A percentile compares a stretch with the other conserved stretches of the same genome.
Conservation (phyloP, 495 filamentous ascomycete species). For the Rhypophila decipiens region DNA sequence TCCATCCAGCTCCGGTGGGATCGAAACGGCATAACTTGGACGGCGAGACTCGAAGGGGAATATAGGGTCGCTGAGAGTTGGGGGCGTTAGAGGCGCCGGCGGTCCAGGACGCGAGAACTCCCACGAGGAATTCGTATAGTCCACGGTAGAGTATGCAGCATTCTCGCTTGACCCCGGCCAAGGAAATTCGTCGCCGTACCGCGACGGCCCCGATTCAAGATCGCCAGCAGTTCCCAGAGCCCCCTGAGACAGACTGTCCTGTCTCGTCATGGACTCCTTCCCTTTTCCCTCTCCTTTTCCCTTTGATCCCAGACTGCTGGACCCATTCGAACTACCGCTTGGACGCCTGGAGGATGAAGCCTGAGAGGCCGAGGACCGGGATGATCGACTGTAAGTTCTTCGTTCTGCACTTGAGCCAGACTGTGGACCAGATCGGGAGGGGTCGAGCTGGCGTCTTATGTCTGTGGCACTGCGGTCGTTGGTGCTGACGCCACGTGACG, state of each 20-base stretch:
- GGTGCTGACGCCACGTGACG: constrained; percentile 29
- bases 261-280: constrained; percentile 8
- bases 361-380: constrained; percentile 3
- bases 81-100: constrained; percentile 35
- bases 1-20: constrained; percentile 28
- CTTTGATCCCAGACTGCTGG: not conserved
- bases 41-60: constrained; percentile 35
- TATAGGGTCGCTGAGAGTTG: constrained; percentile 21
- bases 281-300: constrained; percentile 7
- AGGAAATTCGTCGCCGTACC: not conserved
- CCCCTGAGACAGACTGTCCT: constrained; percentile 1
- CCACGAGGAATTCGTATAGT: constrained; percentile 23
- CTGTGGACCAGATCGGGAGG: constrained; percentile 6
- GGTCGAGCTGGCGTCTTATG: constrained; percentile 9
- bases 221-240: not conserved
- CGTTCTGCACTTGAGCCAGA: constrained; percentile 2
- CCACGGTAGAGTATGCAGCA: not conserved
- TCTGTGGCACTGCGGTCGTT: constrained; percentile 7
- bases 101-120: constrained; percentile 29
- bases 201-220: not conserved
- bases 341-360: constrained; percentile 4
- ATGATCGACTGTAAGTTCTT: constrained; percentile 8
- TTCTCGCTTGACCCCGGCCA: not conserved
- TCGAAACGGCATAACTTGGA: constrained; percentile 30
- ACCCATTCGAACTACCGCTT: constrained; percentile 14